Base-by-base conservation (phyloP, 768 basidiomycete species). In the Nevesoporus exiguus region DNA sequence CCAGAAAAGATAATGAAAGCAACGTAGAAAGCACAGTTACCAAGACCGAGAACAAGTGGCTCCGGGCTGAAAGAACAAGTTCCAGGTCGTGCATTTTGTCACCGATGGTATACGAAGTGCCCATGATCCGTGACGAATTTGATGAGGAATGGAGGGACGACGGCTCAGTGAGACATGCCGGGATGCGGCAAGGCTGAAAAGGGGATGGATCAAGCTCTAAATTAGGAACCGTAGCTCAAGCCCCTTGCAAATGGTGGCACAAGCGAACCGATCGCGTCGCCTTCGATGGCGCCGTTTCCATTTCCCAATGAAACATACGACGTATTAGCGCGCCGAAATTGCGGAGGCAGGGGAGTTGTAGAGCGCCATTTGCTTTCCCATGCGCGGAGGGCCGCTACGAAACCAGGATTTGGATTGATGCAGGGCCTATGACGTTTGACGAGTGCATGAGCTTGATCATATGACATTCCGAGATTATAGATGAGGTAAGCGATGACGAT, bases 401-500 rank as follows among this genome's bases (percentile, higher is more conserved):
- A 91, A 5, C 85, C 88, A n/a, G 84, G 72, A 62, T 91, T 91
- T 15, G 88, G 88, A 64, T 88, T 86, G 56, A 84, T 74, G 63
- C 88, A 91, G 5, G 87, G 81, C 19, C 88, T 80, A 59, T 82
- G 81, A 51, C 78, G 78, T 59, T 80, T 80, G 57, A 88, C 76
- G 57, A 84, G 77, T 0, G 81, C 73, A 51, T 77, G 70, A 1
- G 88, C 88, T 42, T 76, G 73, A 56, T 89, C 85, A 67, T 83
- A 90, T 9, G 85, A 75, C 86, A 90, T 86, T 39, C 80, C 83
- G 54, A 82, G 80, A 57, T 83, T 78, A 60, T 83, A 80, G 61
- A 91, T 91, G 64, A 91, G 84, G 73, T 88, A 91, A 42, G 88
- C 88, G 55, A 91, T 88, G 53, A 89, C 83, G 62, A 91, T 80